Base-by-base conservation (phyloP, 2,329 filamentous ascomycete genomes). In the Cladophialophora yegresii region DNA sequence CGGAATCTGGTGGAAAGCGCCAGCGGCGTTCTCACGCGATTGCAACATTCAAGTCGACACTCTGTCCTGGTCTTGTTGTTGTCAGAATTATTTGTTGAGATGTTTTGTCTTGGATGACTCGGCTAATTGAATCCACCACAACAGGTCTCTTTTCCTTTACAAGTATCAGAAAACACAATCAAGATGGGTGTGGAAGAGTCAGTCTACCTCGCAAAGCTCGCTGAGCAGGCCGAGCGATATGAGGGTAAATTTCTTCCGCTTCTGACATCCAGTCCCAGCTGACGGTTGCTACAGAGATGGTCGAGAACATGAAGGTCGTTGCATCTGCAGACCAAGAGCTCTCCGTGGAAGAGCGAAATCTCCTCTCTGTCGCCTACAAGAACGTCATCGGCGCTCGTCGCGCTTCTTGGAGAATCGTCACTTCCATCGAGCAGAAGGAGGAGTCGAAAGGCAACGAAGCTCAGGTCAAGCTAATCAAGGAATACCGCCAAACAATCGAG, bases 151-250 rank as follows among this genome's bases (percentile, higher is more conserved):
- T 61, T 66, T 63, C 53, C 57, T 66, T 49, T 58, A 61, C 53
- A 47, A 58, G 47, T 28, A 30, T 28, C 63, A 61, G 16, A 47
- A 58, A 54, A 33, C 51, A 33, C 36, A 22, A 63, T 55, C 85
- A 93, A 85, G 85, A 98, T 98, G 93, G 92, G 91, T 88, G 92
- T 96, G 87, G 93, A 98, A 87, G 93, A 98, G 85, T 93, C 93
- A 77, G 95, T 99, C 78, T 98, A 98, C 83, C 90, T 98, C 81
- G 95, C 95, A 84, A 98, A 98, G 92, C 91, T 99, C 82, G 95
- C 95, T 80, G 95, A 99, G 89, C 95, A 99, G 89, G 95, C 95
- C 82, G 95, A 99, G 89, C 93, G 95, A 81, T 99, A 99, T 84
- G 95, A 99, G 86, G 95, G 95, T 98, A 84, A 77, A 77, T 72